phyloP scores from a whole-genome alignment of 306 rosid species.

The Parietaria judaica region DNA sequence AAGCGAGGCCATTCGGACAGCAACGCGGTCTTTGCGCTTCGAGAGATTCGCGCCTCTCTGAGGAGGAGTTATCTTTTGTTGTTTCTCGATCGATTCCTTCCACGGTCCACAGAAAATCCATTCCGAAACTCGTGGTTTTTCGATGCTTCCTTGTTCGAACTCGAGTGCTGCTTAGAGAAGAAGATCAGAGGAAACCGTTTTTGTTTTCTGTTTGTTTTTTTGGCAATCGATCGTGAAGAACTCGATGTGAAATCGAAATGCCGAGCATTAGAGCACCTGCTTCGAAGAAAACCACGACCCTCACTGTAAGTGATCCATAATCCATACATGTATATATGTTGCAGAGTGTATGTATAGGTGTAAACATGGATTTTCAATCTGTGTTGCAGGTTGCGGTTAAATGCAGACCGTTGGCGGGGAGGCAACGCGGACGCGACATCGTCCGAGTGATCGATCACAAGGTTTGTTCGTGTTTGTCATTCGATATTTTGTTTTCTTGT shows the following conservation, averaged over 20 bases:
- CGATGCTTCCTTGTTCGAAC: neutral
- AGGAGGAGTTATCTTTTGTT: neutral
- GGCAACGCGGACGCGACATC: constrained; percentile 49
- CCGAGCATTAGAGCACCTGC: constrained; percentile 54
- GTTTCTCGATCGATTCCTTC: neutral
- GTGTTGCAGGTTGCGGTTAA: constrained; percentile 49
- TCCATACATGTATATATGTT: neutral
- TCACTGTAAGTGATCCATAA: constrained; percentile 34
- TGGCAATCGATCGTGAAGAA: constrained; percentile 3
- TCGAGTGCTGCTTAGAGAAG: neutral
- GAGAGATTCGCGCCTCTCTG: constrained; percentile 1
- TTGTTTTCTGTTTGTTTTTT: neutral
- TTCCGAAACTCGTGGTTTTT: neutral
- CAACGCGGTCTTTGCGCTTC: constrained; percentile 3
- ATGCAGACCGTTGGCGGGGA: constrained; percentile 40
- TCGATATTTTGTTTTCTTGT: neutral
- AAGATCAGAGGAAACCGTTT: neutral
- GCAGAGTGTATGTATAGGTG: constrained; percentile 1
- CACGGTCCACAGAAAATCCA: neutral
- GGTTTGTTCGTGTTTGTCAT: constrained; percentile 23
- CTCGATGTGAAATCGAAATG: constrained; percentile 40
- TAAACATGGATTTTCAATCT: neutral
- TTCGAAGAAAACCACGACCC: constrained; percentile 46
- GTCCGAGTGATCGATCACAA: constrained; percentile 43
- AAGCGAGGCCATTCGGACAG: neutral